Base-by-base conservation (phyloP, 1,139 yeast genomes). In the Entelexis sorbosivorans region DNA sequence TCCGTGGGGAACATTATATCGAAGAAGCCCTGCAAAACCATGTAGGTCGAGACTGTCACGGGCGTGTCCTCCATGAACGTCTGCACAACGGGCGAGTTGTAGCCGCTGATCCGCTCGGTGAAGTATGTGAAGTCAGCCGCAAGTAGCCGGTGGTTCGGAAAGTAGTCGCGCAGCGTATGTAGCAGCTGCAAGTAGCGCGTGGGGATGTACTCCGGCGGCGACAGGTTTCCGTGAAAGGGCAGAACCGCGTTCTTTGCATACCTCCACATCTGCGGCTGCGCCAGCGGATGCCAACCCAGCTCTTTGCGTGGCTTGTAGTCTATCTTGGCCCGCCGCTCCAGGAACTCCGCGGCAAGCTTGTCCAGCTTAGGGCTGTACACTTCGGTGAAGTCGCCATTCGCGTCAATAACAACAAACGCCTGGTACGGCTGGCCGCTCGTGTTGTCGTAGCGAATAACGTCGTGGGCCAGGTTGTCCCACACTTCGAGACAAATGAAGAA, bases 1-100 rank as follows among this genome's bases (percentile, higher is more conserved):
- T 86, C 84, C 0, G 95, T 86, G 7, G 95, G 86, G 63, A 86
- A 86, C 81, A 85, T 78, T 48, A 87, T 86, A 64, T 86, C 95
- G 64, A 85, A 86, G 60, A 75, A 82, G 0, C 95, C 95, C 63
- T 84, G 95, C 44, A 82, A 73, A 13, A 78, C 83, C 91, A 86
- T 81, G 64, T 81, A 85, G 0, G 91, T 79, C 34, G 80, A 72
- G 0, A 80, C 76, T 46, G 85, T 83, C 3, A 84, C 75, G 80
- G 82, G 82, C 53, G 73, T 72, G 54, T 79, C 78, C 54, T 79
- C 74, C 52, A 83, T 68, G 59, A 85, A 77, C 0, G 94, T 86
- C 62, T 86, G 95, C 0, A 86, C 95, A 1, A 85, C 91, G 0
- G 95, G 96, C 0, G 86, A 74, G 60, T 78, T 79, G 62, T 79